Base-by-base conservation (phyloP, 495 filamentous ascomycete species). In the Stereocaulon alpinum region DNA sequence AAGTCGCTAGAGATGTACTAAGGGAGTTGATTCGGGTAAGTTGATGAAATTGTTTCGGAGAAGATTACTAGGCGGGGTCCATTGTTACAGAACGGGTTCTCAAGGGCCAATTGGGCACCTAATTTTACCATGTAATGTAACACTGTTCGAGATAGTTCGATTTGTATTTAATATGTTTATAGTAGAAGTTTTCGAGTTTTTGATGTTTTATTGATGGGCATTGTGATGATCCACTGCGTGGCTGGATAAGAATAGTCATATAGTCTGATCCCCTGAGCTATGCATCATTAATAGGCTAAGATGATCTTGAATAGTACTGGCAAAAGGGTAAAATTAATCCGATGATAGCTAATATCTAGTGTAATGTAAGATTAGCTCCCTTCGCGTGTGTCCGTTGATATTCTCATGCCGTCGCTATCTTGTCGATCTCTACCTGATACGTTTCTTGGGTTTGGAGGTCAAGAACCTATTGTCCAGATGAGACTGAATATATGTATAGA, bases 341-440 rank as follows among this genome's bases (percentile, higher is more conserved):
- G 20, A 22, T 45, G 17, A 45, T 45, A 45, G 43, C 4, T 7
- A 22, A 53, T 53, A 53, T 53, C 50, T 40, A 40, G 18, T 12
- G 34, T 24, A 6, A 29, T 10, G 6, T 40, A 40, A 22, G 1
- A 53, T 6, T 22, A 40, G 17, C 30, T 40, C 14, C 30, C 40
- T 56, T 56, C 22, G 18, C 56, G 18, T 61, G n/a, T 43, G 49
- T n/a, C 37, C 20, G n/a, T 30, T 60, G 32, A 17, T 50, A 49
- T 50, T 9, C 32, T 49, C 42, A 49, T 22, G 51, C 41, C 0
- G 37, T 47, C 18, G 42, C 59, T 56, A 61, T 61, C 52, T 56
- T 61, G 51, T 52, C 44, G 58, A 60, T 60, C 45, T 60, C 59
- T 56, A 52, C 52, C 0, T 61, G 50, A 49, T 61, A 60, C 27